phyloP scores from a whole-genome alignment of 2,329 filamentous ascomycete species.

The Thielaviopsis punctulata region DNA sequence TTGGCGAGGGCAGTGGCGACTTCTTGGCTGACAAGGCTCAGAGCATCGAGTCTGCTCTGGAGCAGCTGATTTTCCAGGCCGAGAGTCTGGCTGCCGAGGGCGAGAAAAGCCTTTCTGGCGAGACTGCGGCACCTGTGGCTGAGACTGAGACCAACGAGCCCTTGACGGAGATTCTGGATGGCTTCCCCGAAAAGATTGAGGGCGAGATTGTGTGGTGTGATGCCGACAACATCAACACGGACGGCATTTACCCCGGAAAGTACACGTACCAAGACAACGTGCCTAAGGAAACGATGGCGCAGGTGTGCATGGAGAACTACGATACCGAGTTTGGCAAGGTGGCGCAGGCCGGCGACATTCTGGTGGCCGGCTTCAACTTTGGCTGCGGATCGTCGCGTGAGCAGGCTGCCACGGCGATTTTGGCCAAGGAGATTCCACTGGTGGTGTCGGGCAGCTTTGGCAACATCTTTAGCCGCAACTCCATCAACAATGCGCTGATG shows the following conservation, averaged over 20 bases:
- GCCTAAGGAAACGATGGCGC: constrained; percentile 59
- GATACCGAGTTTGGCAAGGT: constrained; percentile 50
- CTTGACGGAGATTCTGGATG: constrained; percentile 57
- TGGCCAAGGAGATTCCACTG: constrained; percentile 64
- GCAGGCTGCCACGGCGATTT: constrained; percentile 73
- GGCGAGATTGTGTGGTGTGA: constrained; percentile 86
- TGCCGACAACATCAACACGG: constrained; percentile 70
- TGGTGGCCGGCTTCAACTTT: constrained; percentile 79
- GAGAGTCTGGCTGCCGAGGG: constrained; percentile 42
- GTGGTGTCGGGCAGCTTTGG: constrained; percentile 68
- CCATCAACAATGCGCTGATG: constrained; percentile 65
- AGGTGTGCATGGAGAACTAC: constrained; percentile 90
- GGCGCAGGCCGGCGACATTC: constrained; percentile 55
- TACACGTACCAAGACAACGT: constrained; percentile 86
- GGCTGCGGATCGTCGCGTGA: constrained; percentile 69
- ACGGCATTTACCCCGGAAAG: constrained; percentile 78
- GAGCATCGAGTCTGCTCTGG: constrained; percentile 52
- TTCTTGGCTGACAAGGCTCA: constrained; percentile 45
- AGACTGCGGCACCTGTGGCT: constrained; percentile 13
- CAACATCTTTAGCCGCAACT: constrained; percentile 67
- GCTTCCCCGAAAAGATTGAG: constrained; percentile 66
- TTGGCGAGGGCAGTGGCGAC: constrained; percentile 55
- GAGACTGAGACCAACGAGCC: constrained; percentile 19
- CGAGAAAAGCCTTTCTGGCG: constrained; percentile 28
- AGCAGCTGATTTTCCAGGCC: constrained; percentile 51